Conservation (phyloP, 75 land plant genomes). For the Gnetum montanum region DNA sequence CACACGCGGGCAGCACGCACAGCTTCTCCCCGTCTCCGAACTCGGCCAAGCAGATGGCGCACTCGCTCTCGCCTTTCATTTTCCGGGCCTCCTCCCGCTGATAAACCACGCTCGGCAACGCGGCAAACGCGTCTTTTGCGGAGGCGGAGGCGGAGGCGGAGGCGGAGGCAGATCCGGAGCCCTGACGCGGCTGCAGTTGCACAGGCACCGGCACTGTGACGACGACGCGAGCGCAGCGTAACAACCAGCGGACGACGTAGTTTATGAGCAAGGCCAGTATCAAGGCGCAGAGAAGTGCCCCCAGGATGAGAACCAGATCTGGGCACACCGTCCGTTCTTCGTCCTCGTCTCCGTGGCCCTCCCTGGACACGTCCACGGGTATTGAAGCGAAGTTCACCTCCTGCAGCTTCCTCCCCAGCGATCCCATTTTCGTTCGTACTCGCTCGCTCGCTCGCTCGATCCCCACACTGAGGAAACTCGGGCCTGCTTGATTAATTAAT, state of each 20-base stretch:
- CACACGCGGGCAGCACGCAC: slow-evolving; percentile 50
- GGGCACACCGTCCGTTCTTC: background rate
- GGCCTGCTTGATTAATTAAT: too few species aligned
- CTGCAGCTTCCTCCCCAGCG: background rate
- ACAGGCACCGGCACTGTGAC: too few species aligned
- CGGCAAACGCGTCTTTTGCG: too few species aligned
- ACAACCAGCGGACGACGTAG: slow-evolving; percentile 3
- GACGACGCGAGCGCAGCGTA: background rate
- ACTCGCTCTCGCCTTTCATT: slow-evolving; percentile 19
- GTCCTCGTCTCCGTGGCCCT: background rate
- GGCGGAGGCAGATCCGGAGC: too few species aligned
- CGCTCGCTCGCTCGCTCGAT: too few species aligned
- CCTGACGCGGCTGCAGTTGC: too few species aligned
- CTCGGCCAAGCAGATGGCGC: slow-evolving; percentile 57
- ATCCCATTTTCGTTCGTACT: too few species aligned
- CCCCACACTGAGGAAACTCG: too few species aligned
- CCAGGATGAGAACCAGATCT: background rate
- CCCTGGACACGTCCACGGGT: background rate
- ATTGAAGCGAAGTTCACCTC: background rate
- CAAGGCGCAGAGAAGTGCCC: slow-evolving; percentile 1
- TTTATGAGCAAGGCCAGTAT: background rate
- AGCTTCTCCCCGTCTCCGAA: slow-evolving; percentile 36
- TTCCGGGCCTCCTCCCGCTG: too few species aligned
- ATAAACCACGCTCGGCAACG: too few species aligned
- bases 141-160: too few species aligned